Evolutionary conservation across 2,329 filamentous ascomycete species (phyloP).

Genomic region (Davidsoniella neocaledoniae): DNA sequence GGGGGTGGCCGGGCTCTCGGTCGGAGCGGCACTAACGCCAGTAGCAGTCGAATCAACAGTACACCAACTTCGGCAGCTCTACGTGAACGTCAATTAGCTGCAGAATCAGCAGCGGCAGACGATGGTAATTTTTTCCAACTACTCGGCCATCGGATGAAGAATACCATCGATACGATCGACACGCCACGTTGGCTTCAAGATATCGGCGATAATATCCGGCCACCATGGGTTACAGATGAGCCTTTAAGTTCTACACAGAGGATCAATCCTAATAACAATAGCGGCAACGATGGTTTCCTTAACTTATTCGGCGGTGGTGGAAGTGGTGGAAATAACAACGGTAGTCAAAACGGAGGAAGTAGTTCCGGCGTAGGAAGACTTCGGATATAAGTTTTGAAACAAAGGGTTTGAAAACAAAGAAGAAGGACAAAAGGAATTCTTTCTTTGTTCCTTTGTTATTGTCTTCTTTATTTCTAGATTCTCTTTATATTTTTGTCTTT

Average conservation of each 20-base stretch:
- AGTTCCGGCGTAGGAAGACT: conserved; percentile 20
- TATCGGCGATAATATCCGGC: conserved; percentile 34
- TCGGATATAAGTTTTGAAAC: conserved; percentile 15
- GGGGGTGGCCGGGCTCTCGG: conserved; percentile 17
- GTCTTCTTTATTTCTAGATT: background rate
- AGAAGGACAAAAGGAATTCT: no score
- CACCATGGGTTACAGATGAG: conserved; percentile 61
- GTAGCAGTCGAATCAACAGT: conserved; percentile 17
- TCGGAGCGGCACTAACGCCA: background rate
- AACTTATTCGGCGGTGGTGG: conserved; percentile 37
- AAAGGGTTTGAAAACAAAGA: background rate
- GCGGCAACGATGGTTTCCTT: conserved; percentile 27
- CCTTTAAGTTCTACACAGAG: conserved; percentile 20
- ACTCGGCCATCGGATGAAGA: conserved; percentile 71
- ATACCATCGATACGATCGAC: conserved; percentile 74
- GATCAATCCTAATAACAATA: conserved; percentile 10
- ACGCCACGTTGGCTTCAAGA: conserved; percentile 70
- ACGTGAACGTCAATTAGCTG: conserved; percentile 12
- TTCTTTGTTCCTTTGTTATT: background rate
- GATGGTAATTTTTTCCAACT: conserved; percentile 73
- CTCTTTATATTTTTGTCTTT: background rate
- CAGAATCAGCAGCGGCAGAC: conserved; percentile 41
- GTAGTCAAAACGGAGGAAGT: no score
- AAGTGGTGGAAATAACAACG: no score
- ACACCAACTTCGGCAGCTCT: conserved; percentile 17